Conservation (phyloP, 2,329 filamentous ascomycete species). For the Ophiocordyceps camponoti-leonardi region DNA sequence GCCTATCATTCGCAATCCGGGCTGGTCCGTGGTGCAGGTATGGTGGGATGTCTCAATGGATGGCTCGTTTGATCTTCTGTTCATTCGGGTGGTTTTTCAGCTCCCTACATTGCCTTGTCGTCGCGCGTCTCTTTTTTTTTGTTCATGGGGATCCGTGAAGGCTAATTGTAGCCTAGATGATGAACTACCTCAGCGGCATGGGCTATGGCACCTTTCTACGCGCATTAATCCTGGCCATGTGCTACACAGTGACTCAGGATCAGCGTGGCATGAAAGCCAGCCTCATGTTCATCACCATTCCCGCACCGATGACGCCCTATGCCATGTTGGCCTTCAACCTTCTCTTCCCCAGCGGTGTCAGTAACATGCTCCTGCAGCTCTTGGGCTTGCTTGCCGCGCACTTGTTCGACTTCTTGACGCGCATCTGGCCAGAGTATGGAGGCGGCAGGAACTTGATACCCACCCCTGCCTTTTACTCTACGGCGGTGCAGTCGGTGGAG, state of each 20-base stretch:
- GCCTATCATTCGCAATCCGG: conserved; percentile 53
- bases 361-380: conserved; percentile 41
- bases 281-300: conserved; percentile 73
- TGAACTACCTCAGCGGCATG: conserved; percentile 16
- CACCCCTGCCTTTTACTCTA: conserved; percentile 56
- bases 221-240: conserved; percentile 62
- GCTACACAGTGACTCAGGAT: conserved; percentile 75
- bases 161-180: conserved; percentile 9
- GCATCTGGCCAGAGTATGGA: conserved; percentile 78
- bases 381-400: conserved; percentile 80
- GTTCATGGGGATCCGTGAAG: conserved; percentile 1
- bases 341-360: conserved; percentile 41
- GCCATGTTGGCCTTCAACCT: conserved; percentile 62
- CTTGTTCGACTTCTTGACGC: conserved; percentile 74
- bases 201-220: conserved; percentile 28
- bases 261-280: conserved; percentile 58
- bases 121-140: conserved; percentile 5
- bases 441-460: conserved; percentile 61
- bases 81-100: conserved; percentile 41
- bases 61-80: conserved; percentile 45
- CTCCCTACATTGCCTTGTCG: conserved; percentile 38
- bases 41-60: conserved; percentile 60
- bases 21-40: conserved; percentile 49
- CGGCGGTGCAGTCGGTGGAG: conserved; percentile 36
- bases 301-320: conserved; percentile 64